A percentile compares a stretch with the other conserved stretches of the same genome.
These are phyloP conservation scores for Mucor velutinosus DNA, from an alignment of 371 early-diverging fungal species.

Conservation along the genomic window DNA sequence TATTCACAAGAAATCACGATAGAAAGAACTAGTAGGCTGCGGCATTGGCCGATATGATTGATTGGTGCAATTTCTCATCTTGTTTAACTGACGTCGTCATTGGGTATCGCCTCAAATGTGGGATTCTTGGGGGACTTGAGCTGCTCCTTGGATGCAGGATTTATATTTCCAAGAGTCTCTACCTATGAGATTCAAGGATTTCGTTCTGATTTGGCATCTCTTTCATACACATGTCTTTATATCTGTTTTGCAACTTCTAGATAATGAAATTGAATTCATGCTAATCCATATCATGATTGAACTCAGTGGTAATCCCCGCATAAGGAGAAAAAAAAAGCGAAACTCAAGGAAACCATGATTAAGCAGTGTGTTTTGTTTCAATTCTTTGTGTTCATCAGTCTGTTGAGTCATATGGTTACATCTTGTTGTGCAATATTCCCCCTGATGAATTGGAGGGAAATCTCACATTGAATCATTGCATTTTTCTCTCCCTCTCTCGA, in stretches of 20 bases:
- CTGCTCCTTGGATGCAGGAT: neutral
- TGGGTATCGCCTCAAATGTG: conserved; percentile 9
- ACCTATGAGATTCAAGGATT: neutral
- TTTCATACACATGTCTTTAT: neutral
- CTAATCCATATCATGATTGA: neutral
- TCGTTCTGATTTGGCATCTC: neutral
- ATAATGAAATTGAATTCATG: neutral
- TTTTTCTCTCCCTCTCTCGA: neutral
- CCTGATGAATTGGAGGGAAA: neutral
- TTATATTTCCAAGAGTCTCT: conserved; percentile 7
- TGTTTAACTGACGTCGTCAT: conserved; percentile 16
- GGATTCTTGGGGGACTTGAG: neutral
- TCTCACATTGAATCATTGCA: neutral
- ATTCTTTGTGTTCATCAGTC: neutral
- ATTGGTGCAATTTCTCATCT: conserved; percentile 5
- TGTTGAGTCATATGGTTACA: neutral
- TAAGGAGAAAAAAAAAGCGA: neutral
- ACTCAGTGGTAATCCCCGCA: neutral
- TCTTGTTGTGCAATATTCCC: neutral
- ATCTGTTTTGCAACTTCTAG: neutral
- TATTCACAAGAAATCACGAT: neutral
- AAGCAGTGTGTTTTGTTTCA: neutral
- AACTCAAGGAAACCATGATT: neutral
- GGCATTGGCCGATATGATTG: conserved; percentile 4
- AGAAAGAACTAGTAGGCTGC: conserved; percentile 8